These are phyloP conservation scores for Solanum pinnatisectum DNA, from an alignment of 257 asterid genomes.

Conservation along the genomic window DNA sequence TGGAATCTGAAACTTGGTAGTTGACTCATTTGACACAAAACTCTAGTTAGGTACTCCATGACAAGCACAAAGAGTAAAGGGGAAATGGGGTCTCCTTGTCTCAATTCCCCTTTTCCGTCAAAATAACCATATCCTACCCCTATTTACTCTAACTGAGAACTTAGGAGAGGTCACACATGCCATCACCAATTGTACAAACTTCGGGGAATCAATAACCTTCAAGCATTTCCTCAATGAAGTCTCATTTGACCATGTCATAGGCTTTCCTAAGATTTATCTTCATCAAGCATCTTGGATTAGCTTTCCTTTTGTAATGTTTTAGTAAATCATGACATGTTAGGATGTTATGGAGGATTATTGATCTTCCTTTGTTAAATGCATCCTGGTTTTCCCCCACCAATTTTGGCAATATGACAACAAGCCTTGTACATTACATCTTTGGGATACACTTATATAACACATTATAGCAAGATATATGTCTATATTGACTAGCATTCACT, in stretches of 20 bases:
- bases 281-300: background rate
- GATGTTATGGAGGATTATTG: background rate
- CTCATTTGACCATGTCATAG: background rate
- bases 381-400: background rate
- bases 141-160: background rate
- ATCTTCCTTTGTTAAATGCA: background rate
- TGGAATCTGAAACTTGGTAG: background rate
- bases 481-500: background rate
- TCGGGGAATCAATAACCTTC: background rate
- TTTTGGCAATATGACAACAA: background rate
- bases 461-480: background rate
- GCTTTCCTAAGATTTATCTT: background rate
- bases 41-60: background rate
- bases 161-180: background rate
- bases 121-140: background rate
- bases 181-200: background rate
- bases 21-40: background rate
- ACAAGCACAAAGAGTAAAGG: too few relatives aligned
- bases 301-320: background rate
- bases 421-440: background rate
- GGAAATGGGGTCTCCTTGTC: background rate
- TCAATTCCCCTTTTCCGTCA: too few relatives aligned
- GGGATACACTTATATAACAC: background rate
- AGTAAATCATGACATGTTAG: background rate
- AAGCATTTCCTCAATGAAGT: background rate